A percentile compares a stretch with the other conserved stretches of the same genome.
These are phyloP conservation scores for Podaxis carcinomalis DNA, from an alignment of 768 basidiomycete genomes.

Conservation along the genomic window DNA sequence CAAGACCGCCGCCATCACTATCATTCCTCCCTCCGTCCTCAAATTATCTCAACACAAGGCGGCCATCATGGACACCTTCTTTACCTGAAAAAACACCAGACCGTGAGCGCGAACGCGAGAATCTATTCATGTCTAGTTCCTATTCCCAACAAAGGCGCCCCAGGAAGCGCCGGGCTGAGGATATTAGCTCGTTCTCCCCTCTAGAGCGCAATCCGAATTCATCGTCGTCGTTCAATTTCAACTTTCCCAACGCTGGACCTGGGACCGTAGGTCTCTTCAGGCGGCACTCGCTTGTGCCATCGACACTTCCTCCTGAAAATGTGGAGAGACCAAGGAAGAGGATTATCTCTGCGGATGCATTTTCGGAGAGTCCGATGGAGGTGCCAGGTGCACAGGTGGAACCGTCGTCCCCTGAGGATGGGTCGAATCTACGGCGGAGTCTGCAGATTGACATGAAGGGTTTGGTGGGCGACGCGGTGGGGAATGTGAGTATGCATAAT, in stretches of 20 bases:
- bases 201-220: constrained; percentile 4
- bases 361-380: constrained; percentile 5
- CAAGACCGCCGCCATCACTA: background rate
- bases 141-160: constrained; percentile 16
- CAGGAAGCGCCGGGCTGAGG: constrained; percentile 11
- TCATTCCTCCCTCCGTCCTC: constrained; percentile 6
- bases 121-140: constrained; percentile 10
- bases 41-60: constrained; percentile 11
- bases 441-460: constrained; percentile 78
- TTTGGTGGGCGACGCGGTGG: constrained; percentile 77
- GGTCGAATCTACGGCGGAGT: constrained; percentile 51
- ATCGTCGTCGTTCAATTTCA: constrained; percentile 2
- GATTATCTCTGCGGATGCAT: constrained; percentile 3
- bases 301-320: background rate
- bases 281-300: background rate
- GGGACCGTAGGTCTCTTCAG: background rate
- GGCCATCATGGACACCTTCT: constrained; percentile 25
- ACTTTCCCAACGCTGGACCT: background rate
- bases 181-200: constrained; percentile 9
- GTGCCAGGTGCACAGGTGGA: background rate
- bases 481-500: constrained; percentile 57
- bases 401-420: constrained; percentile 46
- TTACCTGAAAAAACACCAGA: constrained; percentile 16
- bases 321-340: constrained; percentile 6
- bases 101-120: constrained; percentile 9